Conservation (phyloP, 75 land plant species). For the Sequoia sempervirens region DNA sequence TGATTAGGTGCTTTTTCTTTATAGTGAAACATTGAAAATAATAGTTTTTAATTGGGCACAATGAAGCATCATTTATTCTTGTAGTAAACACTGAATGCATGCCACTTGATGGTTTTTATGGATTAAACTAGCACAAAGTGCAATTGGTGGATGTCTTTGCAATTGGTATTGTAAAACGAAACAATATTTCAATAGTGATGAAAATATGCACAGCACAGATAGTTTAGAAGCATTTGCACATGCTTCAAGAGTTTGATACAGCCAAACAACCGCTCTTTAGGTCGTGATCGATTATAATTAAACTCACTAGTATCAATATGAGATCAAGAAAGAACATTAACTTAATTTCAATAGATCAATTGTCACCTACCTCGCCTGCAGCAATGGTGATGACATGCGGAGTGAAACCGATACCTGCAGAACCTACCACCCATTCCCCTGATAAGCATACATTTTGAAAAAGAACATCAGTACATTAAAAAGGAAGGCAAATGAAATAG, state of each 20-base stretch:
- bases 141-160: neutral
- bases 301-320: neutral
- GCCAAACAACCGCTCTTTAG: neutral
- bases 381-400: slow-evolving; percentile 50
- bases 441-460: neutral
- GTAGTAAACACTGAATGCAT: neutral
- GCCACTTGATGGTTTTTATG: neutral
- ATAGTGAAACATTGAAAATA: neutral
- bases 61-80: neutral
- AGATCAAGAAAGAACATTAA: neutral
- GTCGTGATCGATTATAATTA: neutral
- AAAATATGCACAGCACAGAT: neutral
- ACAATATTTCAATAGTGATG: neutral
- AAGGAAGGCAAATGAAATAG: neutral
- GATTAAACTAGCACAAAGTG: neutral
- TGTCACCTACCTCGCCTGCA: slow-evolving; percentile 46
- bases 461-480: slow-evolving; percentile 1
- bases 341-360: neutral
- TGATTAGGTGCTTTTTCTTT: neutral
- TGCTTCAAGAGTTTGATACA: neutral
- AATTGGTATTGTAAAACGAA: neutral
- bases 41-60: neutral
- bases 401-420: slow-evolving; percentile 62
- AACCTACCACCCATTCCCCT: slow-evolving; percentile 55
- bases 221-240: neutral